phyloP scores from a whole-genome alignment of 2,329 filamentous ascomycete species.

The Pseudocercospora eumusae region DNA sequence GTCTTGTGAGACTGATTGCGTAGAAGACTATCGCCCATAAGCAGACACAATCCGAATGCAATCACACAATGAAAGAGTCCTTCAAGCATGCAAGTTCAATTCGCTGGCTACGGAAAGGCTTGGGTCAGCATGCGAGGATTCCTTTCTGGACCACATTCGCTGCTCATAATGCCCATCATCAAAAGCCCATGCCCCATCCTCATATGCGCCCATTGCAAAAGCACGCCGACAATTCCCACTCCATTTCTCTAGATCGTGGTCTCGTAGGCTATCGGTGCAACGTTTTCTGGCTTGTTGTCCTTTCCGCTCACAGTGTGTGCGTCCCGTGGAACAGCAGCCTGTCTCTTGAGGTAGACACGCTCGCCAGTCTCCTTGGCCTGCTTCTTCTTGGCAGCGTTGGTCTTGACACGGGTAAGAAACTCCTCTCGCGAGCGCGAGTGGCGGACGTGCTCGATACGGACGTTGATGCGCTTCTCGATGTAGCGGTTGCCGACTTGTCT shows the following conservation, averaged over 20 bases:
- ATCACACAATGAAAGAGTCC: not conserved
- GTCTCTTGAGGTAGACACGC: constrained; percentile 90
- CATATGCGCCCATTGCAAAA: constrained; percentile 29
- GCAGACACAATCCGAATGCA: not conserved
- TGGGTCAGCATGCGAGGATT: constrained; percentile 19
- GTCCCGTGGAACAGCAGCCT: constrained; percentile 75
- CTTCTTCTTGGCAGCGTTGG: constrained; percentile 88
- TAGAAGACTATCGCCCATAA: not conserved
- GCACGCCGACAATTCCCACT: constrained; percentile 24
- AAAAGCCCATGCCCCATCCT: constrained; percentile 26
- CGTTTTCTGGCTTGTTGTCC: constrained; percentile 86
- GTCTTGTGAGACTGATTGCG: not conserved
- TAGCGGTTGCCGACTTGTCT: constrained; percentile 99
- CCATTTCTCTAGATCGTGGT: constrained; percentile 78
- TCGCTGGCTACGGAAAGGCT: constrained; percentile 32
- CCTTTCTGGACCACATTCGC: constrained; percentile 17
- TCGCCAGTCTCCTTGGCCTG: constrained; percentile 88
- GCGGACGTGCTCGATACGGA: constrained; percentile 95
- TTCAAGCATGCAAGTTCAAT: constrained; percentile 32
- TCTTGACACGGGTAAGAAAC: constrained; percentile 95
- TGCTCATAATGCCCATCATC: constrained; percentile 22
- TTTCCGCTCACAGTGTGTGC: constrained; percentile 76
- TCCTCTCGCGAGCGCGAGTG: constrained; percentile 95
- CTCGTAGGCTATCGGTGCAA: constrained; percentile 92
- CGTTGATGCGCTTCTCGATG: constrained; percentile 99